Base-by-base conservation (phyloP, 768 basidiomycete genomes). In the Cantharellus anzutake region DNA sequence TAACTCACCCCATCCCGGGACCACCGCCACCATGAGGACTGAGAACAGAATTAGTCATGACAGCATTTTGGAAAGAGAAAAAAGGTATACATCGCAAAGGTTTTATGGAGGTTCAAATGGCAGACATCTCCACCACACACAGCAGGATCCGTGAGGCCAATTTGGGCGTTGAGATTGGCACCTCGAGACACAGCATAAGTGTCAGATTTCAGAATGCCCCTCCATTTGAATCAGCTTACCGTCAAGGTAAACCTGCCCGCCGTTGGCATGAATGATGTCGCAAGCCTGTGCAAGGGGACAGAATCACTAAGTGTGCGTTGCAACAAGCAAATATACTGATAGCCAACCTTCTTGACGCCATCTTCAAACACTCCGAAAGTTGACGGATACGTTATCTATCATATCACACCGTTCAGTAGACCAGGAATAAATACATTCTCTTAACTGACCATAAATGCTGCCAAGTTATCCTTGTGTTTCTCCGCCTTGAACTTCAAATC, bases 281-380 rank as follows among this genome's bases (percentile, higher is more conserved):
- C 91, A 94, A 35, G 93, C 94, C 77, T 89, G 68, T 40, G 37
- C 71, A 29, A 65, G 48, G 61, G 35, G 55, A 61, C 7, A 59
- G 3, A 57, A 61, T 59, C 65, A 57, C 35, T 39, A 29, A 29
- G 20, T 29, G 20, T 29, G 20, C 20, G 58, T 41, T 41, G 41
- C 55, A 59, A 5, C 38, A 41, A 40, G 14, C 14, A 37, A 40
- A 41, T 39, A 57, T 5, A 58, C 5, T 16, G 16, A 56, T 16
- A 52, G 65, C 75, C 65, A 63, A 81, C 82, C 60, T 85, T 80
- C 67, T 81, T 75, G 41, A 97, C 84, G 53, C 92, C 92, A 63
- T 84, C 79, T 69, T 99, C 96, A 66, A 98, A 98, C 20, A 98
- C 94, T 66, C 96, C 96, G 63, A 92, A 99, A 0, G 96, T 98